Evolutionary conservation across 345 rosid genomes (phyloP).

Genomic region (Leavenworthia alabamica): DNA sequence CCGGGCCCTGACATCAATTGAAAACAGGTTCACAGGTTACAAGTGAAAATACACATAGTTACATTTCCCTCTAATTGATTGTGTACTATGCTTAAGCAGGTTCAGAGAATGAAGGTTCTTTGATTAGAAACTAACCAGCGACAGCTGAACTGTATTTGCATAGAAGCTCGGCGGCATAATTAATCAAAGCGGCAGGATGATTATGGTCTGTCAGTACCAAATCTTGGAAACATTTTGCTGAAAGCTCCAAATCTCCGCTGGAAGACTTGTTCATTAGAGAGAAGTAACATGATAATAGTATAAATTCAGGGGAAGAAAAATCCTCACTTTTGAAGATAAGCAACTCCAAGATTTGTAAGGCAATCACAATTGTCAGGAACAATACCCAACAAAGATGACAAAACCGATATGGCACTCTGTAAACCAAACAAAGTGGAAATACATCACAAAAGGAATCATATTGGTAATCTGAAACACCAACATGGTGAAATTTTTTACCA

Average conservation of each 20-base stretch:
- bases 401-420: slow-evolving; percentile 73
- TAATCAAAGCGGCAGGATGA: slow-evolving; percentile 82
- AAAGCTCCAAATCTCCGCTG: slow-evolving; percentile 78
- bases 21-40: slow-evolving; percentile 5
- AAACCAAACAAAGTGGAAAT: slow-evolving; percentile 12
- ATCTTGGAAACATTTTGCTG: slow-evolving; percentile 86
- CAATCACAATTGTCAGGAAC: slow-evolving; percentile 78
- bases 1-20: slow-evolving; percentile 61
- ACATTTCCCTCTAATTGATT: not conserved
- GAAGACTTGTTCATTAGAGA: slow-evolving; percentile 22
- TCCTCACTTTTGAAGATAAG: slow-evolving; percentile 73
- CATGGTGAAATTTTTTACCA: slow-evolving; percentile 42
- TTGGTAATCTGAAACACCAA: slow-evolving; percentile 2
- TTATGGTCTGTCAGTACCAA: slow-evolving; percentile 80
- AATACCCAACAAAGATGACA: slow-evolving; percentile 53
- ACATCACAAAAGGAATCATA: slow-evolving; percentile 19
- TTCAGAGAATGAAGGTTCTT: slow-evolving; percentile 11
- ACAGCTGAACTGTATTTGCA: slow-evolving; percentile 69
- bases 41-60: not conserved
- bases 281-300: not conserved
- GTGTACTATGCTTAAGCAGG: slow-evolving; percentile 3
- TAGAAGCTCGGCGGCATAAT: slow-evolving; percentile 78
- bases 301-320: not conserved
- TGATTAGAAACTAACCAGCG: slow-evolving; percentile 56
- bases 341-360: slow-evolving; percentile 87